Conservation (phyloP, 768 basidiomycete genomes). For the Pholiota conissans region DNA sequence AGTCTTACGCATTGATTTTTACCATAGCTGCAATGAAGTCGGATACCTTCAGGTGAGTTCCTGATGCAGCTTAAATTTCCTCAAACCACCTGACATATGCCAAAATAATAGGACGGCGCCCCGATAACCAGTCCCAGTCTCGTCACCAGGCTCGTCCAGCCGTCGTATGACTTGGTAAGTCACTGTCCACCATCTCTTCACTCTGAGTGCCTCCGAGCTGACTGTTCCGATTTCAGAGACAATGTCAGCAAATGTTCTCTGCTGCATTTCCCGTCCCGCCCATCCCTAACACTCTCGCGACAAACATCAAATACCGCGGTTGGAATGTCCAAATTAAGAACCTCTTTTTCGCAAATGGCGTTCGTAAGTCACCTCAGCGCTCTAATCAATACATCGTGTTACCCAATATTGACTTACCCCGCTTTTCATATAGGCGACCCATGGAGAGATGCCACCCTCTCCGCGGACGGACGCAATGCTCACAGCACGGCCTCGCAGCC, state of each 20-base stretch:
- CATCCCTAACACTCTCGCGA: slow-evolving; percentile 38
- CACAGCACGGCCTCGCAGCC: slow-evolving; percentile 53
- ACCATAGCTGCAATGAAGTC: slow-evolving; percentile 65
- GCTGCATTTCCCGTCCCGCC: slow-evolving; percentile 51
- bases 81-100: neutral
- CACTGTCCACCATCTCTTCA: neutral
- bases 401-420: neutral
- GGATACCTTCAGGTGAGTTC: slow-evolving; percentile 51
- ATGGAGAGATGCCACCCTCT: slow-evolving; percentile 70
- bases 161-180: slow-evolving; percentile 52
- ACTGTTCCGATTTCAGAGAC: slow-evolving; percentile 41
- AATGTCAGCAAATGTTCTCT: slow-evolving; percentile 70
- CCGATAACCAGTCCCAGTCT: slow-evolving; percentile 40
- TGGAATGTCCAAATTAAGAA: slow-evolving; percentile 60
- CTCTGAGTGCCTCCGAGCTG: neutral
- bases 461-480: slow-evolving; percentile 48
- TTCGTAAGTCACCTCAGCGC: slow-evolving; percentile 43
- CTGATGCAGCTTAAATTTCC: neutral
- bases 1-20: neutral
- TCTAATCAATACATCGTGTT: no score
- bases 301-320: slow-evolving; percentile 54
- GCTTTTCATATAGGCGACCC: slow-evolving; percentile 59
- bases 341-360: slow-evolving; percentile 71
- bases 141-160: slow-evolving; percentile 56
- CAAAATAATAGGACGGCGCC: slow-evolving; percentile 37